These are phyloP conservation scores for Claviceps arundinis DNA, from an alignment of 2,329 filamentous ascomycete genomes.

Conservation along the genomic window DNA sequence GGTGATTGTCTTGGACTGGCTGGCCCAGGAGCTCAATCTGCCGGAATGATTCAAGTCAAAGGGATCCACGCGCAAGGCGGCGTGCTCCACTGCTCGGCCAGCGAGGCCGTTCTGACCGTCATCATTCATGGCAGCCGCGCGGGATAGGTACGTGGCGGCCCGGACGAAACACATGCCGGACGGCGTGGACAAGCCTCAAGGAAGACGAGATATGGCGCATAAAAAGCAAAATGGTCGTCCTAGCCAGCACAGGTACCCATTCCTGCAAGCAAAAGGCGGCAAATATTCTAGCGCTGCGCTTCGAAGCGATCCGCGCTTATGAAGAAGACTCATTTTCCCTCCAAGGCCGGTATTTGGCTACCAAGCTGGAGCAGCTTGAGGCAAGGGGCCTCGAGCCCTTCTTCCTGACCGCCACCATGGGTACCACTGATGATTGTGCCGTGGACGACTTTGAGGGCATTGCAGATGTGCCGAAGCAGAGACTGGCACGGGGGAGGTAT, in stretches of 20 bases:
- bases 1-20: constrained; percentile 85
- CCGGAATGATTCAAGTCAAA: not conserved
- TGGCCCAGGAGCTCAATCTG: constrained; percentile 54
- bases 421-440: constrained; percentile 79
- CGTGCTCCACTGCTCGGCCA: constrained; percentile 87
- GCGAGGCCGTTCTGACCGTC: constrained; percentile 73
- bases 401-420: constrained; percentile 71
- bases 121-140: constrained; percentile 80
- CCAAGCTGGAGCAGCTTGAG: constrained; percentile 50
- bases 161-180: constrained; percentile 37
- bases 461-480: constrained; percentile 27
- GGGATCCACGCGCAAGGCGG: constrained; percentile 64
- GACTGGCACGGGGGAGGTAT: constrained; percentile 15
- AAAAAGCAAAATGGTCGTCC: constrained; percentile 50
- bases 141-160: constrained; percentile 62
- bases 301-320: constrained; percentile 51
- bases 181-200: constrained; percentile 51
- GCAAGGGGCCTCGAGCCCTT: constrained; percentile 67
- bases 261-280: constrained; percentile 80
- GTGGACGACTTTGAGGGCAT: constrained; percentile 70
- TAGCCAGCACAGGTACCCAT: constrained; percentile 70
- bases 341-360: constrained; percentile 48
- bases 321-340: constrained; percentile 60
- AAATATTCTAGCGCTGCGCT: constrained; percentile 74
- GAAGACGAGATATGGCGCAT: constrained; percentile 53